phyloP scores from a whole-genome alignment of 495 filamentous ascomycete species.

The Tuber umbilicatum region DNA sequence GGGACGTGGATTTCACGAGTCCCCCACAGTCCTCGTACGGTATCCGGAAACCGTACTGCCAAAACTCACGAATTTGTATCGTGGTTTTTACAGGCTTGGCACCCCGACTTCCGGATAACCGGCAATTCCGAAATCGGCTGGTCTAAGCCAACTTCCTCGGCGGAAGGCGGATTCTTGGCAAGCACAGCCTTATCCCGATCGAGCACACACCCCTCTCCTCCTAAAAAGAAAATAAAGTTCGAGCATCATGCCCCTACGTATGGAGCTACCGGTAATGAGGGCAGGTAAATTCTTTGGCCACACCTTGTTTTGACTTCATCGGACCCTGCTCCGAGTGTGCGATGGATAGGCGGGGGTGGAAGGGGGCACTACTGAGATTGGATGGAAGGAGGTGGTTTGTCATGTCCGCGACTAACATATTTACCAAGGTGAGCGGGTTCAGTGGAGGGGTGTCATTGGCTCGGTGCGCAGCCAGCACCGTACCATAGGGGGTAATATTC shows the following conservation, averaged over 20 bases:
- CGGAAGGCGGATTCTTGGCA: not conserved
- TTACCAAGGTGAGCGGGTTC: not conserved
- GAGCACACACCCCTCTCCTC: not conserved
- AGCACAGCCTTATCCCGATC: not conserved
- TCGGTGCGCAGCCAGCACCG: not conserved
- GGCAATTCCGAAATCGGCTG: too few relatives aligned
- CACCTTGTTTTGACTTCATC: conserved; percentile 4
- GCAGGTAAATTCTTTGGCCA: not conserved
- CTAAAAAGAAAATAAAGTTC: not conserved
- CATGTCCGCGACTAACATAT: not conserved
- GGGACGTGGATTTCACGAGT: too few relatives aligned
- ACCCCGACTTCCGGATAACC: too few relatives aligned
- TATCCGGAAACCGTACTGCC: too few relatives aligned
- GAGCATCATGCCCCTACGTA: not conserved
- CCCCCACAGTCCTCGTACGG: too few relatives aligned
- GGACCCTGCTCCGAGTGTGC: not conserved
- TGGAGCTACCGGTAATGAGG: not conserved
- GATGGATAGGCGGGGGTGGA: not conserved
- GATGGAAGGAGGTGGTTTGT: not conserved
- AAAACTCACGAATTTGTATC: too few relatives aligned
- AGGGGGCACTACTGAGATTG: not conserved
- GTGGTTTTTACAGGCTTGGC: too few relatives aligned
- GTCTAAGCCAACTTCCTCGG: too few relatives aligned
- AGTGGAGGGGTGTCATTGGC: not conserved
- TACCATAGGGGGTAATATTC: not conserved